Base-by-base conservation (phyloP, 768 basidiomycete genomes). In the Suillus discolor region DNA sequence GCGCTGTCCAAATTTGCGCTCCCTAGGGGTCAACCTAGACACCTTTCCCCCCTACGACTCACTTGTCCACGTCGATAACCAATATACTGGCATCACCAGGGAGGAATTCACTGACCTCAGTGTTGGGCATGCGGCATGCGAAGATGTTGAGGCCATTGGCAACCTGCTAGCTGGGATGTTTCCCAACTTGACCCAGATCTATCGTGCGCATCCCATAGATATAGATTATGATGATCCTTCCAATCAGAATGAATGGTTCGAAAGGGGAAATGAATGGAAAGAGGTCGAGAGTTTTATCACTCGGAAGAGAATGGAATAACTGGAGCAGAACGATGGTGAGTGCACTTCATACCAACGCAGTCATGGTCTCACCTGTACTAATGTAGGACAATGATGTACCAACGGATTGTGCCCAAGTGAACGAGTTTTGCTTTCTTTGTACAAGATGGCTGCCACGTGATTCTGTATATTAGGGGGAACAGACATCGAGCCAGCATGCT, bases 11-110 rank as follows among this genome's bases (percentile, higher is more conserved):
- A 59, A 25, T 25, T 2, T 59, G 23, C 25, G 39, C 6, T 20
- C 39, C 9, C 18, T 60, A 28, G 59, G 57, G 25, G 39, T 60
- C 18, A 41, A 60, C 59, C 18, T 60, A 28, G 59, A 60, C 16
- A 7, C 59, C 11, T 42, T 3, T 18, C 0, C 12, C 18, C 25
- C 18, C 25, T 4, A 28, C 25, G 59, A 42, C 41, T 20, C 12
- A 6, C 57, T 8, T 3, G 25, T 28, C 6, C 28, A 28, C 9
- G 5, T 60, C 11, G 41, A 42, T 28, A 3, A 20, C 25, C 18
- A 25, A 28, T 28, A 20, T 11, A 28, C 18, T 20, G 41, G 41
- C 18, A 39, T 39, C 16, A 12, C 23, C 16, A 18, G 39, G 23
- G 41, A 60, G 41, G 42, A 31, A 31, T 6, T 28, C 11, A 28